Evolutionary conservation across 208 protist species (phyloP).

Genomic region (Naegleria lovaniensis): DNA sequence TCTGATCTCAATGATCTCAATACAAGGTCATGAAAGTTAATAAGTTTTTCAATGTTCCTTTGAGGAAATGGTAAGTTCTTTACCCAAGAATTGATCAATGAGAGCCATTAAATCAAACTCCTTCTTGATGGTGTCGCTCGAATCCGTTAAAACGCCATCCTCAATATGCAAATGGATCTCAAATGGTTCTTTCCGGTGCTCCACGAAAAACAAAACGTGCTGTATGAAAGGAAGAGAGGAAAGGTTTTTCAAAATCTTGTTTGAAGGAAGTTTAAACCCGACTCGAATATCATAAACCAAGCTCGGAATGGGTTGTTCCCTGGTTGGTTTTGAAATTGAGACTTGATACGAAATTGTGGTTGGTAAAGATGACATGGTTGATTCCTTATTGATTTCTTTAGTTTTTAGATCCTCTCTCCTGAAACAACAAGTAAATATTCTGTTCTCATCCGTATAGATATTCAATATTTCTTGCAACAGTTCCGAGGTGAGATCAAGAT

Average conservation of each 20-base stretch:
- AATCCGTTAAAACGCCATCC: neutral
- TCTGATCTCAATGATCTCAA: too few relatives aligned
- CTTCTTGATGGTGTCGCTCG: neutral
- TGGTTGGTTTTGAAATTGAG: neutral
- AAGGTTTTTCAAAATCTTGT: neutral
- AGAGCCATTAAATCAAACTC: neutral
- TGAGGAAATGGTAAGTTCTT: neutral
- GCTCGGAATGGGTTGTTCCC: neutral
- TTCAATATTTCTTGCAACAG: neutral
- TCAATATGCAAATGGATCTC: neutral
- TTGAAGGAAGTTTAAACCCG: neutral
- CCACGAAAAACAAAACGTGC: neutral
- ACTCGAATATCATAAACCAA: neutral
- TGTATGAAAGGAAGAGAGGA: neutral
- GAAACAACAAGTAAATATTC: neutral
- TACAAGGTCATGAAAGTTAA: too few relatives aligned
- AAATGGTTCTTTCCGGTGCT: neutral
- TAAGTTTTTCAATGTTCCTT: too few relatives aligned
- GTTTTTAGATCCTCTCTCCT: too few relatives aligned
- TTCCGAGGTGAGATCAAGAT: neutral
- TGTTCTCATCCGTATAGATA: neutral
- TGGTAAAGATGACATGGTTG: neutral
- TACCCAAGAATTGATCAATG: neutral
- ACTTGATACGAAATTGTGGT: neutral
- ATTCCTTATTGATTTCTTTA: too few relatives aligned